Conservation (phyloP, 1,284 basidiomycete species). For the Tremellales sp. region DNA sequence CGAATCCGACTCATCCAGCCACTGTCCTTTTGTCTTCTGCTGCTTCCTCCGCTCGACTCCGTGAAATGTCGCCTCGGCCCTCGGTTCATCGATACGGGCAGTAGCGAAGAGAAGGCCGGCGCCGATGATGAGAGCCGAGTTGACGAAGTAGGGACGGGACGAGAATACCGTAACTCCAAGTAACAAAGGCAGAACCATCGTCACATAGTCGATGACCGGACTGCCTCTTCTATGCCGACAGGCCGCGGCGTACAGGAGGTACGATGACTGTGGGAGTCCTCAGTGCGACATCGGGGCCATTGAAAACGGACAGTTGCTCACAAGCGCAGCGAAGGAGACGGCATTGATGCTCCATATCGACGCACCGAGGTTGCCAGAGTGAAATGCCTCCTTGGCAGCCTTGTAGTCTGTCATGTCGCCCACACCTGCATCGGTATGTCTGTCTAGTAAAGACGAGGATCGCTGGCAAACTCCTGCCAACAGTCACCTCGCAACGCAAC, state of each 20-base stretch:
- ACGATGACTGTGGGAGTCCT: slow-evolving; percentile 57
- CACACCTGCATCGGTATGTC: too few species aligned
- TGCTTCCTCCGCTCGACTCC: neutral
- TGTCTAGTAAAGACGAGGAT: too few species aligned
- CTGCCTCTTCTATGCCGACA: slow-evolving; percentile 38
- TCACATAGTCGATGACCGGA: slow-evolving; percentile 56
- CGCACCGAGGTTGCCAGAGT: slow-evolving; percentile 73
- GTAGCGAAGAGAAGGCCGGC: slow-evolving; percentile 1
- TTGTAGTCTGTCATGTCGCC: slow-evolving; percentile 67
- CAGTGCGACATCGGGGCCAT: slow-evolving; percentile 1
- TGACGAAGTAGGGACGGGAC: slow-evolving; percentile 56
- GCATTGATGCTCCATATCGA: slow-evolving; percentile 69
- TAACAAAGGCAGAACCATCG: slow-evolving; percentile 71
- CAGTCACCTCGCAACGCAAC: too few species aligned
- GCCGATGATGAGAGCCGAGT: slow-evolving; percentile 51
- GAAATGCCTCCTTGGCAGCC: slow-evolving; percentile 78
- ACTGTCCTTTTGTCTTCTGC: slow-evolving; percentile 28
- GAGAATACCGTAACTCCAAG: slow-evolving; percentile 75
- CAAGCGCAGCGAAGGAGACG: slow-evolving; percentile 67
- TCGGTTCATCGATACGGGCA: slow-evolving; percentile 2
- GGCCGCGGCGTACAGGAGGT: slow-evolving; percentile 62
- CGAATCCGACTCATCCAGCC: slow-evolving; percentile 43
- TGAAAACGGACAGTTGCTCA: too few species aligned
- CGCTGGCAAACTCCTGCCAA: too few species aligned
- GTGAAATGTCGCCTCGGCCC: neutral